Percentiles rank a stretch among this genome's conserved stretches.
Conservation (phyloP, 129 eudicot species). For the Silybum marianum region DNA sequence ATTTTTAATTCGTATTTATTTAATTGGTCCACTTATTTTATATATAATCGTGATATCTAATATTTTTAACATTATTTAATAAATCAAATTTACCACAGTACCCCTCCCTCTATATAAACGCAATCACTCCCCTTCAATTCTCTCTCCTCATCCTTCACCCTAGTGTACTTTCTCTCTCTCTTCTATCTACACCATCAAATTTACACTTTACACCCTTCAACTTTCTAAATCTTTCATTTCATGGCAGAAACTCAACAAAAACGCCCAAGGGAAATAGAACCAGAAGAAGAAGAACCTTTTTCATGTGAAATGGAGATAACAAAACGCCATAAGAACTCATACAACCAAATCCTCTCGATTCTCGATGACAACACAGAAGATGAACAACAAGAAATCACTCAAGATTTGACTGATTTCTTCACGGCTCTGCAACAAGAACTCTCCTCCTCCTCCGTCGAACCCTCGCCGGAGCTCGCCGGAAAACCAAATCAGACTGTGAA, state of each 20-base stretch:
- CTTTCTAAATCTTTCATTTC: not conserved
- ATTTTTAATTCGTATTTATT: not conserved
- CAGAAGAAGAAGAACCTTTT: not conserved
- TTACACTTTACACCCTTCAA: conserved; percentile 16
- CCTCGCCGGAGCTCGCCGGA: conserved; percentile 16
- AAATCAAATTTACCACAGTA: not conserved
- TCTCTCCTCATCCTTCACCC: conserved; percentile 34
- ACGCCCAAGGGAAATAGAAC: conserved; percentile 43
- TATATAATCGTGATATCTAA: too few relatives aligned
- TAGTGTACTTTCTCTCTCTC: not conserved
- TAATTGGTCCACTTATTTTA: not conserved
- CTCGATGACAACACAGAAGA: conserved; percentile 58
- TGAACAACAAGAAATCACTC: conserved; percentile 37
- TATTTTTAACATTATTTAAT: too few relatives aligned
- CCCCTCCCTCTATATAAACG: conserved; percentile 45
- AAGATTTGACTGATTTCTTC: conserved; percentile 52
- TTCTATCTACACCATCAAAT: not conserved
- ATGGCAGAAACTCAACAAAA: conserved; percentile 51
- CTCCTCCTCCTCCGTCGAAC: conserved; percentile 18
- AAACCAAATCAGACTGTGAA: conserved; percentile 5
- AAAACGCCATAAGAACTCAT: conserved; percentile 49
- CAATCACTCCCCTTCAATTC: conserved; percentile 19
- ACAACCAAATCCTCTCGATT: conserved; percentile 44
- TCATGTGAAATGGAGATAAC: conserved; percentile 24
- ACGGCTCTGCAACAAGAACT: conserved; percentile 62